These are phyloP conservation scores for Simplicillium aogashimaense DNA, from an alignment of 2,329 filamentous ascomycete genomes.

Conservation along the genomic window DNA sequence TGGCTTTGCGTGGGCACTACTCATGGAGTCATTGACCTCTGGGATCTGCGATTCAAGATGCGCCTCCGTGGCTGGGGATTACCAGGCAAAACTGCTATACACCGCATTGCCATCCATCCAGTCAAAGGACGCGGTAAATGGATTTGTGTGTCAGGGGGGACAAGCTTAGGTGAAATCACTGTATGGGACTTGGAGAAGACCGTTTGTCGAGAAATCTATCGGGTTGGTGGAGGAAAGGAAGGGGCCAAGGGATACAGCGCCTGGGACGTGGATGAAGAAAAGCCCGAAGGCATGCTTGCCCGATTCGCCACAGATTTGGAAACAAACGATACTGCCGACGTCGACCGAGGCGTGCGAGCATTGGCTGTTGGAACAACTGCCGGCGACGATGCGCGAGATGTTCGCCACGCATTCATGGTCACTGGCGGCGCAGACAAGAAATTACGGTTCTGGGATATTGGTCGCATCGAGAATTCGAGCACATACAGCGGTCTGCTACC, in stretches of 20 bases:
- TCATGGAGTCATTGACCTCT: conserved; percentile 85
- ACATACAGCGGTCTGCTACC: conserved; percentile 69
- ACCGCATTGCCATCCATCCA: conserved; percentile 71
- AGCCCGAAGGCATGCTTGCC: conserved; percentile 74
- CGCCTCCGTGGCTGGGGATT: conserved; percentile 83
- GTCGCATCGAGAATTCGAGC: conserved; percentile 64
- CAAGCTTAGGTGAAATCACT: conserved; percentile 77
- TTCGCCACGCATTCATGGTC: conserved; percentile 73
- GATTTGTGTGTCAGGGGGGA: conserved; percentile 83
- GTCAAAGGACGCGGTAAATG: conserved; percentile 69
- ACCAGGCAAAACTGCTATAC: conserved; percentile 68
- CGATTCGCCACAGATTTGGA: conserved; percentile 73
- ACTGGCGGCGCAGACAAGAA: conserved; percentile 85
- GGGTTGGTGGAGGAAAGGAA: conserved; percentile 54
- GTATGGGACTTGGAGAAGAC: conserved; percentile 94
- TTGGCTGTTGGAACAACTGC: conserved; percentile 68
- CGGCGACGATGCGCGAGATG: conserved; percentile 57
- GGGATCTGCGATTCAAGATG: conserved; percentile 93
- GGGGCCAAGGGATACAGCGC: conserved; percentile 62
- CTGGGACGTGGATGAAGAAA: conserved; percentile 85
- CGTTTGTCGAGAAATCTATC: conserved; percentile 81
- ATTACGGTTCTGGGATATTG: conserved; percentile 87
- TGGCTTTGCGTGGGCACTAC: conserved; percentile 90
- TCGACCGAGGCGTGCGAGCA: conserved; percentile 62
- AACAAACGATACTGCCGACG: conserved; percentile 40